phyloP scores from a whole-genome alignment of 2,329 filamentous ascomycete genomes.

The Colletotrichum zoysiae region DNA sequence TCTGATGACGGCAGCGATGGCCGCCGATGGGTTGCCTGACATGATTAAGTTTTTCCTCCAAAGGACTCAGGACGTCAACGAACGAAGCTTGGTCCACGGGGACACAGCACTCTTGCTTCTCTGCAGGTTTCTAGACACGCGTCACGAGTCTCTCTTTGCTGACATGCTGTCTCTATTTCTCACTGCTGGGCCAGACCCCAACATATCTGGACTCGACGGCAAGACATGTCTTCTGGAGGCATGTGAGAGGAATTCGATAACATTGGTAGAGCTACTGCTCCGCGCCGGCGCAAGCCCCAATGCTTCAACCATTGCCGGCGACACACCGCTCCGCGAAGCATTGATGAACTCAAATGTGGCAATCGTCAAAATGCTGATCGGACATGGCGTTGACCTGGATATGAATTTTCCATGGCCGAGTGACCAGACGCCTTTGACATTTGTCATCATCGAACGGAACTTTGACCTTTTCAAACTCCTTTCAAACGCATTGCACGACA shows the following conservation, averaged over 20 bases:
- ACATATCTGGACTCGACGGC: constrained; percentile 36
- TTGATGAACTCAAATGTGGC: neutral
- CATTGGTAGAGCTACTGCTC: constrained; percentile 40
- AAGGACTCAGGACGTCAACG: constrained; percentile 38
- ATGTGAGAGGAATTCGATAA: constrained; percentile 18
- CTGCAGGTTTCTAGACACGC: constrained; percentile 26
- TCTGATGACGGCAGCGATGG: constrained; percentile 42
- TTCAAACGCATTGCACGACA: neutral
- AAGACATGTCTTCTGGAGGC: constrained; percentile 39
- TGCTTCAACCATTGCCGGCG: constrained; percentile 28
- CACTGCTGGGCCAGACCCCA: constrained; percentile 38
- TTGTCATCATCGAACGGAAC: constrained; percentile 33
- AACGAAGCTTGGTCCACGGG: constrained; percentile 22
- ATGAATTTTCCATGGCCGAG: constrained; percentile 9
- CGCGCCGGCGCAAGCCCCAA: constrained; percentile 39
- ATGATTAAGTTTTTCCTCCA: constrained; percentile 42
- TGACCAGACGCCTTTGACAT: constrained; percentile 28
- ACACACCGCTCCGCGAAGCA: constrained; percentile 29
- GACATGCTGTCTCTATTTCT: constrained; percentile 35
- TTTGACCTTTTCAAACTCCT: constrained; percentile 41
- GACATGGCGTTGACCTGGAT: constrained; percentile 15
- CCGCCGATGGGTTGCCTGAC: constrained; percentile 11
- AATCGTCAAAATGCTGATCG: constrained; percentile 15
- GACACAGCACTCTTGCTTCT: constrained; percentile 33
- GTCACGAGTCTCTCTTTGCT: constrained; percentile 11